Evolutionary conservation across 495 filamentous ascomycete species (phyloP).

Genomic region (Penicillium argentinense): DNA sequence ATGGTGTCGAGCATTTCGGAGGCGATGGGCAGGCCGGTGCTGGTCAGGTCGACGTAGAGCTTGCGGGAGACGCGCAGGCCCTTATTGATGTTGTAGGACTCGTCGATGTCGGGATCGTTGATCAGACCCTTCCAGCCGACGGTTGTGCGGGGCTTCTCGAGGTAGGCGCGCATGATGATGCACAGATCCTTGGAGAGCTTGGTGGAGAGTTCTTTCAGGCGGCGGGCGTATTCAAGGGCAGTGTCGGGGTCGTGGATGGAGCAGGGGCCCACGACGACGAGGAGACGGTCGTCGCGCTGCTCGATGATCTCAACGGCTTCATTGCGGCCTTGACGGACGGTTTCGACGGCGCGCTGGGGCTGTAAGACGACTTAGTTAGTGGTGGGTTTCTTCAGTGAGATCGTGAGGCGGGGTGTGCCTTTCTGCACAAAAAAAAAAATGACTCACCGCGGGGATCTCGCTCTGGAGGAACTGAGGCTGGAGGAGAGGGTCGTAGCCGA

Average conservation of each 20-base stretch:
- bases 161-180: slow-evolving; percentile 97
- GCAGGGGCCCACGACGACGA: slow-evolving; percentile 94
- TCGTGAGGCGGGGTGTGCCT: slow-evolving; percentile 5
- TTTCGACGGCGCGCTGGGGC: slow-evolving; percentile 53
- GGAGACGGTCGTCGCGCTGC: slow-evolving; percentile 76
- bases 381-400: background rate
- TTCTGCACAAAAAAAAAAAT: slow-evolving; percentile 23
- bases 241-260: slow-evolving; percentile 92
- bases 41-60: slow-evolving; percentile 87
- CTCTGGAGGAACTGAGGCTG: slow-evolving; percentile 83
- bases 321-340: slow-evolving; percentile 78
- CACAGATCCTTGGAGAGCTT: slow-evolving; percentile 80
- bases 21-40: slow-evolving; percentile 86
- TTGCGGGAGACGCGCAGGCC: slow-evolving; percentile 84
- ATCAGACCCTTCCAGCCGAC: slow-evolving; percentile 99
- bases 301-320: slow-evolving; percentile 84
- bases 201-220: slow-evolving; percentile 70
- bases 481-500: slow-evolving; percentile 94
- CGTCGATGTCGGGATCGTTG: slow-evolving; percentile 97
- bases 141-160: slow-evolving; percentile 98
- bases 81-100: slow-evolving; percentile 99
- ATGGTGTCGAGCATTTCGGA: slow-evolving; percentile 98
- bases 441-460: slow-evolving; percentile 79
- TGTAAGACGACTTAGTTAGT: slow-evolving; percentile 22
- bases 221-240: slow-evolving; percentile 81